These are phyloP conservation scores for Fraxinus americana DNA, from an alignment of 257 asterid species.

Conservation along the genomic window DNA sequence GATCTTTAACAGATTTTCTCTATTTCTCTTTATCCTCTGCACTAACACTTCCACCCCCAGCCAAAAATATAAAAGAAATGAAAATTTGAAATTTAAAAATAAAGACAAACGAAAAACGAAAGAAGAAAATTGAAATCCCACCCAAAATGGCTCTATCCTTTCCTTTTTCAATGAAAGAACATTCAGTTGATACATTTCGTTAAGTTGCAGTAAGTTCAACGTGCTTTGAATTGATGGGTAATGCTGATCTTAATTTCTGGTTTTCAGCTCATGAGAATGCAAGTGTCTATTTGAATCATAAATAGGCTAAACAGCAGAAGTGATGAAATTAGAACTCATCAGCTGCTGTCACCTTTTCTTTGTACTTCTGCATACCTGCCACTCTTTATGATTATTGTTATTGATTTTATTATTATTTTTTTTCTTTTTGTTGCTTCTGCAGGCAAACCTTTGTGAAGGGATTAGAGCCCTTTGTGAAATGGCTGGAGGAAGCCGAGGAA, in stretches of 20 bases:
- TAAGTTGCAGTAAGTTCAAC: neutral
- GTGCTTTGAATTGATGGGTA: neutral
- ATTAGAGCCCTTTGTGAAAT: slow-evolving; percentile 87
- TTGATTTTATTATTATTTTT: neutral
- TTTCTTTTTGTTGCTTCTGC: neutral
- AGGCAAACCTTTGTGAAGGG: slow-evolving; percentile 95
- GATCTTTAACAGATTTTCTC: neutral
- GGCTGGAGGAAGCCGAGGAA: slow-evolving; percentile 99
- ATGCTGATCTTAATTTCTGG: neutral
- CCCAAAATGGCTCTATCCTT: neutral
- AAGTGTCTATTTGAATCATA: neutral
- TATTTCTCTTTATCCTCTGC: neutral
- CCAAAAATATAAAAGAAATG: neutral
- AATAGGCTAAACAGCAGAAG: neutral
- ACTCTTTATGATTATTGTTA: neutral
- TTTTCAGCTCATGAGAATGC: neutral
- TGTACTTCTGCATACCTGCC: neutral
- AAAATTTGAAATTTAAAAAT: neutral
- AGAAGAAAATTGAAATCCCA: neutral
- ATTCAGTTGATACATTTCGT: neutral
- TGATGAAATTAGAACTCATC: neutral
- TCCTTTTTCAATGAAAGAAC: neutral
- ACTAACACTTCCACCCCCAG: neutral
- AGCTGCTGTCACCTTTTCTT: neutral
- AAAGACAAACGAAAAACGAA: neutral